Conservation (phyloP, 148 eudicot species). For the Vaccinium macrocarpon region DNA sequence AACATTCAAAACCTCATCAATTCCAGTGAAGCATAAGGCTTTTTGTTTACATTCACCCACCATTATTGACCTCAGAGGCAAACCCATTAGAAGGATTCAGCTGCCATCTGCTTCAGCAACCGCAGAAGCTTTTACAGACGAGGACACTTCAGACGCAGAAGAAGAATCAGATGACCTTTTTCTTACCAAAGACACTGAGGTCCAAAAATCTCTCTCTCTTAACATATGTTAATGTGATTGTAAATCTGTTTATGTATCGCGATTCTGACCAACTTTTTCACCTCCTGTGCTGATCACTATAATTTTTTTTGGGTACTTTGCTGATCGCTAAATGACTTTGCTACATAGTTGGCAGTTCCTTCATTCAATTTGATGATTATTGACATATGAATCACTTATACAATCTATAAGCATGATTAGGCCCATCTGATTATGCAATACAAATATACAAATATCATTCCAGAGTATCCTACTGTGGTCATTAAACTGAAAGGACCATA, state of each 20-base stretch:
- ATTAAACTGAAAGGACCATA: not conserved
- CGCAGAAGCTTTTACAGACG: constrained; percentile 37
- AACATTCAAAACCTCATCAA: not conserved
- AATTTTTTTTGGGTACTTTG: too few relatives aligned
- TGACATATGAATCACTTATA: not conserved
- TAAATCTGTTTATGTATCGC: not conserved
- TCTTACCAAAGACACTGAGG: constrained; percentile 32
- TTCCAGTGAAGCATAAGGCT: constrained; percentile 18
- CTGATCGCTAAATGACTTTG: not conserved
- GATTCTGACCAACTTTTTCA: not conserved
- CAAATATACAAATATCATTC: too few relatives aligned
- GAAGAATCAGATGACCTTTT: constrained; percentile 14
- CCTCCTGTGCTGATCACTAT: not conserved
- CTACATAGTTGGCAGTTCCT: too few relatives aligned
- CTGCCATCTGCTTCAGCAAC: constrained; percentile 32
- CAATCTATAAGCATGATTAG: not conserved
- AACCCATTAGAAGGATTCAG: constrained; percentile 22
- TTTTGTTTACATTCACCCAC: constrained; percentile 20
- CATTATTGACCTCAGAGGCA: constrained; percentile 13
- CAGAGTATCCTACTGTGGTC: too few relatives aligned
- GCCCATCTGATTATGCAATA: too few relatives aligned
- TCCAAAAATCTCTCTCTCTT: constrained; percentile 14
- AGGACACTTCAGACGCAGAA: not conserved
- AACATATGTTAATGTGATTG: not conserved
- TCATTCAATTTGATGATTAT: too few relatives aligned